Evolutionary conservation across 495 filamentous ascomycete genomes (phyloP).

Genomic region (Achaetomiella virescens): DNA sequence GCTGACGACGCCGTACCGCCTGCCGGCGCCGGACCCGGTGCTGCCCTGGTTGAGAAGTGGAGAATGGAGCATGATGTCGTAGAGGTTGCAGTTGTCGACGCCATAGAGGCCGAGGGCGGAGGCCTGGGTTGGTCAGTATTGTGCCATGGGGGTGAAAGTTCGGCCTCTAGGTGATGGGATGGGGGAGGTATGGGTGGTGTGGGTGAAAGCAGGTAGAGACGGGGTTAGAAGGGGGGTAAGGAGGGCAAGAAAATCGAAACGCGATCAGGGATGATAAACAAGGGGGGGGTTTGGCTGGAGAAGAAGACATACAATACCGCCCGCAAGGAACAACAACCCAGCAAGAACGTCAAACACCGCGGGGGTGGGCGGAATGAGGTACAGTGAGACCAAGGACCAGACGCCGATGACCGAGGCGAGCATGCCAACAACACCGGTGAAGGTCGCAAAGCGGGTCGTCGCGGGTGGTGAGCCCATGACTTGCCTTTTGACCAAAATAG

Average conservation of each 20-base stretch:
- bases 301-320: slow-evolving; percentile 46
- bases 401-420: slow-evolving; percentile 37
- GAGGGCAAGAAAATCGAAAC: too few relatives aligned
- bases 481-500: slow-evolving; percentile 42
- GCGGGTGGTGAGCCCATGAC: slow-evolving; percentile 29
- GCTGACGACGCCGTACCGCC: slow-evolving; percentile 16
- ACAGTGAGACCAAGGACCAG: slow-evolving; percentile 30
- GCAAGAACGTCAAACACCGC: slow-evolving; percentile 41
- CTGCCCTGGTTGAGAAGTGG: slow-evolving; percentile 34
- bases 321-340: slow-evolving; percentile 42
- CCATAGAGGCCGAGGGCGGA: slow-evolving; percentile 39
- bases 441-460: slow-evolving; percentile 40
- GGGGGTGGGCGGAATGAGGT: slow-evolving; percentile 35
- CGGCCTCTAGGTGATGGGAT: too few relatives aligned
- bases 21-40: background rate
- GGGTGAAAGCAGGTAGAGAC: background rate
- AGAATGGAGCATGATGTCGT: slow-evolving; percentile 22
- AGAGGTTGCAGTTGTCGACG: slow-evolving; percentile 27
- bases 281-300: background rate
- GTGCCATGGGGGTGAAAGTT: too few relatives aligned
- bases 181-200: too few relatives aligned
- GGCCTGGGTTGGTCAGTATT: slow-evolving; percentile 35
- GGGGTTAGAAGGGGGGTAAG: background rate
- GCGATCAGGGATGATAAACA: background rate
- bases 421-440: slow-evolving; percentile 46